These are phyloP conservation scores for Blepharisma stoltei DNA, from an alignment of 73 alveolate genomes.

Conservation along the genomic window DNA sequence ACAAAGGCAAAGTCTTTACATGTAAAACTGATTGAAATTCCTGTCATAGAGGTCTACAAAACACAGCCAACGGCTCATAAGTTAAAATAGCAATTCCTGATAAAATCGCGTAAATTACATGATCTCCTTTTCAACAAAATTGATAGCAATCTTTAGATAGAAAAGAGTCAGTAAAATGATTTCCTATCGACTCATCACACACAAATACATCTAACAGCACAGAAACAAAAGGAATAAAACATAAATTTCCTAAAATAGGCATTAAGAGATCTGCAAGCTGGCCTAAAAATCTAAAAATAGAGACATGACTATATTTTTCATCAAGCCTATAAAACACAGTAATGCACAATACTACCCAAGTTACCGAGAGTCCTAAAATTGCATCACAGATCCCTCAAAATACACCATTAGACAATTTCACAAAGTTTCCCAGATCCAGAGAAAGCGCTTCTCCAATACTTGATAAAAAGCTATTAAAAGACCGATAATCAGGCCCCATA, in stretches of 20 bases:
- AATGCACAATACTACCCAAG: no score
- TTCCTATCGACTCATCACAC: background rate
- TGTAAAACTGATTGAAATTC: background rate
- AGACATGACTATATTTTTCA: no score
- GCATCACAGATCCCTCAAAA: no score
- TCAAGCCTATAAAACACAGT: no score
- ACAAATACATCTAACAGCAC: background rate
- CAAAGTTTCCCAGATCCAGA: no score
- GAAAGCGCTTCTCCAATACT: no score
- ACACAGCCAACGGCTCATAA: background rate
- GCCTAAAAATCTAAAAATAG: no score
- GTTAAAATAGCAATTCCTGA: background rate
- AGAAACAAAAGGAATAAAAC: conserved; percentile 1
- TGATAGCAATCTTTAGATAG: background rate
- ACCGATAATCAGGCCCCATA: no score
- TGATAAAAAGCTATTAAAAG: no score
- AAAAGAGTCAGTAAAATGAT: background rate
- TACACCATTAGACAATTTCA: no score
- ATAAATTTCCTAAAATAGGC: conserved; percentile 2
- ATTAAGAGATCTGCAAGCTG: background rate
- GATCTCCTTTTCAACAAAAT: conserved; percentile 9
- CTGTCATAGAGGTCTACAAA: conserved; percentile 21
- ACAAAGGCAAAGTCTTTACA: background rate
- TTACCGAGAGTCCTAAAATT: no score
- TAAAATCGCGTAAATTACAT: background rate